Conservation (phyloP, 768 basidiomycete genomes). For the Suillus tomentosus region DNA sequence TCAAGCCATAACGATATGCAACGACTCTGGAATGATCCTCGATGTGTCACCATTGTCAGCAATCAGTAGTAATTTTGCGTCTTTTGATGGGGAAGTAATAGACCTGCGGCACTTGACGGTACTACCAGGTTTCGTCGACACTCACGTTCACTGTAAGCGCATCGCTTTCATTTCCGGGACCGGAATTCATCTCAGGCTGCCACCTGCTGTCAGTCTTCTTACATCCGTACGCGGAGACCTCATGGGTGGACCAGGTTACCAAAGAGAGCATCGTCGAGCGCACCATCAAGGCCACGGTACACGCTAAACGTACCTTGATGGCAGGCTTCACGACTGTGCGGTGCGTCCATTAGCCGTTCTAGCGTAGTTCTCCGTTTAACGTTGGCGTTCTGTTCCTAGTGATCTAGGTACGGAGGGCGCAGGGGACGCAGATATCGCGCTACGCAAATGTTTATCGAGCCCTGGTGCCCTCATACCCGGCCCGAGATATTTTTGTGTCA, state of each 20-base stretch:
- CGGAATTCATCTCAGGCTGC: background rate
- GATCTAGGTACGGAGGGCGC: constrained; percentile 74
- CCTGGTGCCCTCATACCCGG: constrained; percentile 54
- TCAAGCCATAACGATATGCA: constrained; percentile 50
- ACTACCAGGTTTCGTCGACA: constrained; percentile 59
- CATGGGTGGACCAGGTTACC: constrained; percentile 64
- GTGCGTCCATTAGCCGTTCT: constrained; percentile 32
- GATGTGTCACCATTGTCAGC: constrained; percentile 35
- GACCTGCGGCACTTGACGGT: constrained; percentile 51
- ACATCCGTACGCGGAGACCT: constrained; percentile 58
- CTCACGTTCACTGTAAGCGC: constrained; percentile 54
- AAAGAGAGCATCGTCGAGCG: constrained; percentile 60
- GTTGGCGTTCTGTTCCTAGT: constrained; percentile 30
- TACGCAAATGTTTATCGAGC: constrained; percentile 56
- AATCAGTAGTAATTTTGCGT: constrained; percentile 8
- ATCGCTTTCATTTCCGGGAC: constrained; percentile 7
- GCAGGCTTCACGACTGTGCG: constrained; percentile 66
- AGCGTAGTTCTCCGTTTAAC: background rate
- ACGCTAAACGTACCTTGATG: constrained; percentile 57
- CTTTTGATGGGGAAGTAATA: constrained; percentile 35
- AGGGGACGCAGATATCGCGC: constrained; percentile 57
- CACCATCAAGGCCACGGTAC: constrained; percentile 59
- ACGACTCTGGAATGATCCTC: constrained; percentile 48
- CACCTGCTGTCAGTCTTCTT: constrained; percentile 48
- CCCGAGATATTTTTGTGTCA: constrained; percentile 63